phyloP scores from a whole-genome alignment of 2,329 filamentous ascomycete species.

The Aspergillus sp. region DNA sequence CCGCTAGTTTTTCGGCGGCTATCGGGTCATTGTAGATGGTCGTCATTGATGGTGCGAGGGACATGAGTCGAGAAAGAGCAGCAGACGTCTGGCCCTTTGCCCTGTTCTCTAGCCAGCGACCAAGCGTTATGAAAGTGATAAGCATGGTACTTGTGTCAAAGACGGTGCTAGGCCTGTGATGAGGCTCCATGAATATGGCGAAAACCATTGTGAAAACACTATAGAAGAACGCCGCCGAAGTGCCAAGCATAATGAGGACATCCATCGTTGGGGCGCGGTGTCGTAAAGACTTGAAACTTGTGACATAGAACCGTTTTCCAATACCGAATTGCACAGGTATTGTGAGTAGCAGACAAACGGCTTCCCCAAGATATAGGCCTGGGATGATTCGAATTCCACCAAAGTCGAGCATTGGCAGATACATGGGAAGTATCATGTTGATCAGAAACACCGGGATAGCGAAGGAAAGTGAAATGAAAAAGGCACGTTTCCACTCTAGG shows the following conservation, averaged over 20 bases:
- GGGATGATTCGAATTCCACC: slow-evolving; percentile 65
- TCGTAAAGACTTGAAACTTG: slow-evolving; percentile 88
- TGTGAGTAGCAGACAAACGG: slow-evolving; percentile 80
- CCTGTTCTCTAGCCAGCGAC: slow-evolving; percentile 87
- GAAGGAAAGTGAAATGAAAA: slow-evolving; percentile 74
- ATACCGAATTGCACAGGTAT: slow-evolving; percentile 96
- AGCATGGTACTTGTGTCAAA: slow-evolving; percentile 99
- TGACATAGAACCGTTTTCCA: slow-evolving; percentile 88
- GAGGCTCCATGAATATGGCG: slow-evolving; percentile 71
- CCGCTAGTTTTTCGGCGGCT: slow-evolving; percentile 84
- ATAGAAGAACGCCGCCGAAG: slow-evolving; percentile 94
- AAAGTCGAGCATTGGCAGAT: slow-evolving; percentile 71
- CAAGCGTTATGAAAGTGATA: slow-evolving; percentile 90
- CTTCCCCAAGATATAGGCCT: slow-evolving; percentile 84
- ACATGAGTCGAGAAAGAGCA: slow-evolving; percentile 92
- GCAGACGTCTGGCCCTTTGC: slow-evolving; percentile 97
- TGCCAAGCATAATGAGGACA: slow-evolving; percentile 89
- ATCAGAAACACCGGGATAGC: slow-evolving; percentile 88
- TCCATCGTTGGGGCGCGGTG: slow-evolving; percentile 97
- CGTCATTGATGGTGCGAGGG: slow-evolving; percentile 90
- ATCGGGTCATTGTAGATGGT: slow-evolving; percentile 95
- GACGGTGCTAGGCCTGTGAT: slow-evolving; percentile 79
- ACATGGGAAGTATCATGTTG: slow-evolving; percentile 94
- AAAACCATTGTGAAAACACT: slow-evolving; percentile 84
- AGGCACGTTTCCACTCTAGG: slow-evolving; percentile 83